Percentiles rank a stretch among this genome's conserved stretches.
These are phyloP conservation scores for Gossypium longicalyx DNA, from an alignment of 345 rosid genomes.

Conservation along the genomic window DNA sequence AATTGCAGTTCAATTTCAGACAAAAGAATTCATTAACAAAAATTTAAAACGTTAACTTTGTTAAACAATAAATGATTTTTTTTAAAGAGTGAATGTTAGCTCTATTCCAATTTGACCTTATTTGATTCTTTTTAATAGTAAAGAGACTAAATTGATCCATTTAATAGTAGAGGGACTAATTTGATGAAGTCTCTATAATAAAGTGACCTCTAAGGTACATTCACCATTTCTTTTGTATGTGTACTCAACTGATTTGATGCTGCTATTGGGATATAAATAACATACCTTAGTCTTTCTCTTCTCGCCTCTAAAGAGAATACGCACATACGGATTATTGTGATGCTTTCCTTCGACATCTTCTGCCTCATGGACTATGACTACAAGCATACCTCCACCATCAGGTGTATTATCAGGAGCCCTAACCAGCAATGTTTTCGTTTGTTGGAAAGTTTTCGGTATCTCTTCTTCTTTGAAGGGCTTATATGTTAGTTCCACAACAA, in stretches of 20 bases:
- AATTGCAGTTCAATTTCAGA: no score
- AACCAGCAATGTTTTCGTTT: constrained; percentile 35
- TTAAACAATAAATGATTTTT: no score
- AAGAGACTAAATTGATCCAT: no score
- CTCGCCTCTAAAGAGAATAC: constrained; percentile 71
- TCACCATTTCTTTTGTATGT: background rate
- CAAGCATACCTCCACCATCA: constrained; percentile 80
- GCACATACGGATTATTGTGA: constrained; percentile 75
- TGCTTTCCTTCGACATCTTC: constrained; percentile 91
- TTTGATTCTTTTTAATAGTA: no score
- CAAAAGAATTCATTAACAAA: no score
- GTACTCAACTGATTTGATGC: background rate
- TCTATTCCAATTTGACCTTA: no score
- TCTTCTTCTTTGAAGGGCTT: constrained; percentile 82
- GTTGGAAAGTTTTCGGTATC: constrained; percentile 42
- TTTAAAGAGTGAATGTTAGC: no score
- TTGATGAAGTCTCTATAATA: no score
- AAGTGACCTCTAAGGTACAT: no score
- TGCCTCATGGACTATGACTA: constrained; percentile 74
- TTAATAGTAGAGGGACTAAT: no score
- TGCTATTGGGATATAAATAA: background rate
- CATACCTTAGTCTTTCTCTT: constrained; percentile 73
- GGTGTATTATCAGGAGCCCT: constrained; percentile 89
- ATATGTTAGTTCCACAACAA: constrained; percentile 64
- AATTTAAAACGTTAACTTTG: no score